Conservation (phyloP, 1,284 basidiomycete genomes). For the Puccinia polysora region DNA sequence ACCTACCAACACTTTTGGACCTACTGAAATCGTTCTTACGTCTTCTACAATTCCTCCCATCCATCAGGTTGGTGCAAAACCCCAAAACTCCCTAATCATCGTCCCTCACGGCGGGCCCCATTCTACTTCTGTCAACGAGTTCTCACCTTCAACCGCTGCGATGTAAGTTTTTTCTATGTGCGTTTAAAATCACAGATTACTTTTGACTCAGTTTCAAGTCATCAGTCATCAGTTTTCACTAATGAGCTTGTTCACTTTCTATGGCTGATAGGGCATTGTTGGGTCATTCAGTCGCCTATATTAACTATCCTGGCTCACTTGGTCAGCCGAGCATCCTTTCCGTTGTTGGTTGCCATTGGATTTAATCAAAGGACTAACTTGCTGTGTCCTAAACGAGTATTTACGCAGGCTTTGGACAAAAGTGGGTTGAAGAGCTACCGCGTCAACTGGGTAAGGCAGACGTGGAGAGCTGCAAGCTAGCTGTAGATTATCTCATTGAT, state of each 20-base stretch:
- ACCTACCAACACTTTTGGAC: conserved; percentile 51
- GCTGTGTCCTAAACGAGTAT: neutral
- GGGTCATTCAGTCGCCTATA: conserved; percentile 63
- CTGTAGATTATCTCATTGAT: conserved; percentile 57
- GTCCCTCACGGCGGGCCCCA: conserved; percentile 70
- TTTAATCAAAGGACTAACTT: neutral
- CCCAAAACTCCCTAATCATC: conserved; percentile 55
- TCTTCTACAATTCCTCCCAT: neutral
- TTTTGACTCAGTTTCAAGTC: neutral
- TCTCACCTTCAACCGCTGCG: conserved; percentile 32
- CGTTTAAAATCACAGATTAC: no score
- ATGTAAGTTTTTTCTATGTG: conserved; percentile 26
- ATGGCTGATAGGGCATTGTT: conserved; percentile 57
- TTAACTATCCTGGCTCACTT: conserved; percentile 68
- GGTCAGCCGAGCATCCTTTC: conserved; percentile 53
- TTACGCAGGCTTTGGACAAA: conserved; percentile 56
- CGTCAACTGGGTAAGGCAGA: conserved; percentile 65
- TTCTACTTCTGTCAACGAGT: conserved; percentile 52
- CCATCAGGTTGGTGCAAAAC: conserved; percentile 28
- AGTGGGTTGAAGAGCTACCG: conserved; percentile 56
- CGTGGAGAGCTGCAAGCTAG: conserved; percentile 63
- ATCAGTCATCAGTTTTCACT: neutral
- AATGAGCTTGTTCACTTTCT: neutral
- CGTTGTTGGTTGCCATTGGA: neutral
- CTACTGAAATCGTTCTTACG: conserved; percentile 47